Conservation (phyloP, 2,329 filamentous ascomycete species). For the Stenocarpella maydis region DNA sequence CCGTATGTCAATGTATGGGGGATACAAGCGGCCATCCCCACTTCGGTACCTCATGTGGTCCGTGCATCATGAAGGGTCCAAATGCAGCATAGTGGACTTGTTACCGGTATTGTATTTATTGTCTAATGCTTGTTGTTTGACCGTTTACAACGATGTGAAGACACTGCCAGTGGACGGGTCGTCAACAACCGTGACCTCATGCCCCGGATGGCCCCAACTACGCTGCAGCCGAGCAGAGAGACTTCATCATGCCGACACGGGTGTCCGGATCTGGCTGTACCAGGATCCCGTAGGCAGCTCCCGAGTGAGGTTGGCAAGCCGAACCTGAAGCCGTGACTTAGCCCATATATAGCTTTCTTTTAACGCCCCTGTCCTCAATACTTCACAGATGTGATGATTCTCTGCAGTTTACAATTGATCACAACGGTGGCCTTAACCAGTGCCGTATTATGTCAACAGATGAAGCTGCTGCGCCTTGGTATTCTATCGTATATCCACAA, state of each 20-base stretch:
- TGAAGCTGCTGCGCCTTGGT: background rate
- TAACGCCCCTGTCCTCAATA: background rate
- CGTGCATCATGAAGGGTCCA: background rate
- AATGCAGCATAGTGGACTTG: background rate
- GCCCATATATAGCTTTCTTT: background rate
- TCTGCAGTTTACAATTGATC: background rate
- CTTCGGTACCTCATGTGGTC: background rate
- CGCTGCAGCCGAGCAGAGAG: background rate
- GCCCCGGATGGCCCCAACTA: background rate
- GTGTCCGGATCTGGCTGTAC: background rate
- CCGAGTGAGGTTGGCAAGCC: background rate
- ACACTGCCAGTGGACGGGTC: background rate
- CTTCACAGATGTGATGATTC: background rate
- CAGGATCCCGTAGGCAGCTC: background rate
- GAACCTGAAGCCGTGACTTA: background rate
- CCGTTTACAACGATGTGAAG: background rate
- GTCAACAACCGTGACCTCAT: slow-evolving; percentile 9
- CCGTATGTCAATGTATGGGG: too few relatives aligned
- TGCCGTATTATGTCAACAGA: background rate
- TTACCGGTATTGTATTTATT: too few relatives aligned
- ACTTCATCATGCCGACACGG: background rate
- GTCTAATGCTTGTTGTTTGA: too few relatives aligned
- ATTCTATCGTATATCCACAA: background rate
- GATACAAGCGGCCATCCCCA: background rate
- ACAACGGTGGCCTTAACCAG: background rate